Percentiles rank a stretch among this genome's conserved stretches.
These are phyloP conservation scores for Vigna radiata DNA, from an alignment of 306 rosid genomes.

Conservation along the genomic window DNA sequence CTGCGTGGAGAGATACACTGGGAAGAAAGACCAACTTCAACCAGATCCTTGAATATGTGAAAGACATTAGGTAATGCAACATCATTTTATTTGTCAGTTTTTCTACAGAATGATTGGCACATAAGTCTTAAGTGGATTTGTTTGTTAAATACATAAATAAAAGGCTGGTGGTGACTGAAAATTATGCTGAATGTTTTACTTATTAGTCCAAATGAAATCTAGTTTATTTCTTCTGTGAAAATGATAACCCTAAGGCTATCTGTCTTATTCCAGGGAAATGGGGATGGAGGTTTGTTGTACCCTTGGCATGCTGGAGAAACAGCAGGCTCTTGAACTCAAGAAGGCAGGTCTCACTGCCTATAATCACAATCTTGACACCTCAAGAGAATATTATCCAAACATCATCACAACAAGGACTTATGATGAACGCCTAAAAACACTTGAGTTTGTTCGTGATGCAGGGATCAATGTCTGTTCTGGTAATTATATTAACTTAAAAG, in stretches of 20 bases:
- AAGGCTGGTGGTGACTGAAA: constrained; percentile 36
- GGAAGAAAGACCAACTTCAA: constrained; percentile 96
- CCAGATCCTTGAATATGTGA: constrained; percentile 85
- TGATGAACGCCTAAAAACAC: constrained; percentile 93
- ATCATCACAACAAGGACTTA: constrained; percentile 89
- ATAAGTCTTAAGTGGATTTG: constrained; percentile 6
- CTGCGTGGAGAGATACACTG: constrained; percentile 96
- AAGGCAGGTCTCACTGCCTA: constrained; percentile 97
- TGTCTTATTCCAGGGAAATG: constrained; percentile 66
- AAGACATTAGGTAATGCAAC: constrained; percentile 74
- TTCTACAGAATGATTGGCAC: background rate
- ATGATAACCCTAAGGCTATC: constrained; percentile 28
- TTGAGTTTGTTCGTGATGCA: constrained; percentile 91
- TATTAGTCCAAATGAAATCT: background rate
- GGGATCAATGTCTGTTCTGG: constrained; percentile 97
- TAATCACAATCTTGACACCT: constrained; percentile 96
- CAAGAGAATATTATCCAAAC: constrained; percentile 96
- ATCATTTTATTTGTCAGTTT: constrained; percentile 19
- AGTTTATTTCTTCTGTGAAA: background rate
- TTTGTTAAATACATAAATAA: constrained; percentile 16
- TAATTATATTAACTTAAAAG: constrained; percentile 47
- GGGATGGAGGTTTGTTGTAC: constrained; percentile 99
- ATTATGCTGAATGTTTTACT: constrained; percentile 9
- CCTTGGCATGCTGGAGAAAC: constrained; percentile 94
- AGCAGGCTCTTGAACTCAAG: constrained; percentile 89